Percentiles rank a stretch among this genome's conserved stretches.
Conservation (phyloP, 129 eudicot genomes). For the Chrysanthemum makinoi region DNA sequence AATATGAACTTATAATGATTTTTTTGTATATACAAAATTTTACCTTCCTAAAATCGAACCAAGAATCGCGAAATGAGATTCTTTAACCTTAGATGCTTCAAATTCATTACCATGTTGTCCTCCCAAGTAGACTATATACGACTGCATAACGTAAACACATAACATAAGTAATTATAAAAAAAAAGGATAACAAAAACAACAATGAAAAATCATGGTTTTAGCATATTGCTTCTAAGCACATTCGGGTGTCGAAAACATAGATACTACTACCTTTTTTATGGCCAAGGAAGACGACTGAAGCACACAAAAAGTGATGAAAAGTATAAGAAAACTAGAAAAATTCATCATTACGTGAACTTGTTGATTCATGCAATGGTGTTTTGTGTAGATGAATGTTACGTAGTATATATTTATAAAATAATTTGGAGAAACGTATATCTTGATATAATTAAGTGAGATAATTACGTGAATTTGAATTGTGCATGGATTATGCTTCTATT, state of each 20-base stretch:
- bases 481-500: not conserved
- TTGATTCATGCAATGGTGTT: not conserved
- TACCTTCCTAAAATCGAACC: conserved; percentile 62
- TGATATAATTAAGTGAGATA: conserved; percentile 6
- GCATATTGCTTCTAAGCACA: too few relatives aligned
- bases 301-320: conserved; percentile 14
- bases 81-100: conserved; percentile 30
- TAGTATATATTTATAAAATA: too few relatives aligned
- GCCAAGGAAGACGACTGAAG: conserved; percentile 21
- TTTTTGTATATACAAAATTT: not conserved
- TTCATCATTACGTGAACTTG: conserved; percentile 21
- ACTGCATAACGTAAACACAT: conserved; percentile 30
- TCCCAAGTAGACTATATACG: conserved; percentile 80
- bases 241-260: not conserved
- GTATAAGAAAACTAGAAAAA: conserved; percentile 12
- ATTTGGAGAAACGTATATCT: too few relatives aligned
- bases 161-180: not conserved
- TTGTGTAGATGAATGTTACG: conserved; percentile 1
- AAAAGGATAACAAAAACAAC: not conserved
- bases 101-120: conserved; percentile 48
- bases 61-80: conserved; percentile 53
- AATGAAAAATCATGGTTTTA: not conserved
- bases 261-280: conserved; percentile 8
- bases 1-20: too few relatives aligned
- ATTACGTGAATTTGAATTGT: not conserved